These are phyloP conservation scores for Tolypocladium cylindrosporum DNA, from an alignment of 2,329 filamentous ascomycete species.

Conservation along the genomic window DNA sequence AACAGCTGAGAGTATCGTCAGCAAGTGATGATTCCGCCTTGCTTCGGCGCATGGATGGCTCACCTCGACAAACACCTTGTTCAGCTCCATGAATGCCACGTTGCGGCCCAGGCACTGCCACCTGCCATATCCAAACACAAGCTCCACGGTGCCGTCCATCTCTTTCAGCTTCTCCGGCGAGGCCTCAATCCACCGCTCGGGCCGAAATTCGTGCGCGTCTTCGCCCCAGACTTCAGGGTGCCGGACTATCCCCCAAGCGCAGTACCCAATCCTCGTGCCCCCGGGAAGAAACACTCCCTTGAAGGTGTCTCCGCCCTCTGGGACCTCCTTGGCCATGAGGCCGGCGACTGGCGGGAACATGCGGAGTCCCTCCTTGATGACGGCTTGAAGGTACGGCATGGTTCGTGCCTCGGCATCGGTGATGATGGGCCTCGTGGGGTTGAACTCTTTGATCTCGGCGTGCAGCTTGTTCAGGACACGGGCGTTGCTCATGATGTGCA, in stretches of 20 bases:
- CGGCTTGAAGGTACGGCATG: conserved; percentile 34
- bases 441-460: conserved; percentile 9
- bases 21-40: background rate
- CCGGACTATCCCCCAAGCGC: conserved; percentile 24
- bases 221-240: conserved; percentile 22
- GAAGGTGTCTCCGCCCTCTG: conserved; percentile 18
- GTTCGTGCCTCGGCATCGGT: conserved; percentile 21
- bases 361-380: conserved; percentile 37
- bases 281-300: conserved; percentile 21
- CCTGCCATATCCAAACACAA: conserved; percentile 28
- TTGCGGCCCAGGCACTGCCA: conserved; percentile 28
- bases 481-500: conserved; percentile 41
- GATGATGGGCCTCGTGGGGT: conserved; percentile 13
- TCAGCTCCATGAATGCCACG: conserved; percentile 28
- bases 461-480: conserved; percentile 34
- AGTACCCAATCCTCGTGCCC: conserved; percentile 21
- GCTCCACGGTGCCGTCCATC: conserved; percentile 26
- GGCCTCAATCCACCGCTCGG: conserved; percentile 27
- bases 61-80: conserved; percentile 31
- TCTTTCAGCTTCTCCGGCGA: conserved; percentile 15
- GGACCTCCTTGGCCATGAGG: conserved; percentile 25
- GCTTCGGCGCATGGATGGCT: conserved; percentile 1
- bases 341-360: conserved; percentile 26
- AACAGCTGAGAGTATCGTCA: conserved; percentile 13
- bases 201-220: conserved; percentile 22